Evolutionary conservation across 495 filamentous ascomycete species (phyloP).

Genomic region (Aspergillus cavernicola): DNA sequence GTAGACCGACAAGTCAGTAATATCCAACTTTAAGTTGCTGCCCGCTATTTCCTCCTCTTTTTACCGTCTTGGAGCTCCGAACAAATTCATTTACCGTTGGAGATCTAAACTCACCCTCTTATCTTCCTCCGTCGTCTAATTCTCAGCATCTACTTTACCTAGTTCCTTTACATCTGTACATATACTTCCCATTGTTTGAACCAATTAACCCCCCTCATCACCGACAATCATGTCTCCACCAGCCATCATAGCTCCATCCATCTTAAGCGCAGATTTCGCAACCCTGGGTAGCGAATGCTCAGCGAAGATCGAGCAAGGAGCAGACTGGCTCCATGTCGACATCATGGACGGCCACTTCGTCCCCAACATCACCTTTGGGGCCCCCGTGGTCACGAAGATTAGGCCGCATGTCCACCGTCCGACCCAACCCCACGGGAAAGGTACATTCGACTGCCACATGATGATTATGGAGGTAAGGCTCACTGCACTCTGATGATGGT

Average conservation of each 20-base stretch:
- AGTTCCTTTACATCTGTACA: conserved; percentile 1
- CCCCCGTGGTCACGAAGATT: conserved; percentile 91
- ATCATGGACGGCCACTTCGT: conserved; percentile 99
- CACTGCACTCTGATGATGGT: too few relatives aligned
- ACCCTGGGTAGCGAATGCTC: conserved; percentile 80
- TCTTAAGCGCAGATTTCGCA: conserved; percentile 93
- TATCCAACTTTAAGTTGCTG: conserved; percentile 13
- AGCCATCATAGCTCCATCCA: conserved; percentile 94
- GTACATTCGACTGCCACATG: conserved; percentile 99
- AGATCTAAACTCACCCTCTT: too few relatives aligned
- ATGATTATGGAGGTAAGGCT: conserved; percentile 88
- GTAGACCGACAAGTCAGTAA: conserved; percentile 23
- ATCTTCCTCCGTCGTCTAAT: not conserved
- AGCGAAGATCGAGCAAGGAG: conserved; percentile 73
- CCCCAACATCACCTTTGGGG: conserved; percentile 95
- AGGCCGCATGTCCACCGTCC: conserved; percentile 73
- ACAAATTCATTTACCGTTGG: too few relatives aligned
- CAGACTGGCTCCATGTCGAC: conserved; percentile 76
- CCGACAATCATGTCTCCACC: conserved; percentile 66
- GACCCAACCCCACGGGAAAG: conserved; percentile 56
- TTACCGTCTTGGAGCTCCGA: not conserved
- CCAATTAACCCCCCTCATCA: not conserved
- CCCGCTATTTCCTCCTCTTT: not conserved
- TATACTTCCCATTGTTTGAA: not conserved
- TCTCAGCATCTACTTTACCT: not conserved